Base-by-base conservation (phyloP, 2,329 filamentous ascomycete genomes). In the Pseudogymnoascus sp. region DNA sequence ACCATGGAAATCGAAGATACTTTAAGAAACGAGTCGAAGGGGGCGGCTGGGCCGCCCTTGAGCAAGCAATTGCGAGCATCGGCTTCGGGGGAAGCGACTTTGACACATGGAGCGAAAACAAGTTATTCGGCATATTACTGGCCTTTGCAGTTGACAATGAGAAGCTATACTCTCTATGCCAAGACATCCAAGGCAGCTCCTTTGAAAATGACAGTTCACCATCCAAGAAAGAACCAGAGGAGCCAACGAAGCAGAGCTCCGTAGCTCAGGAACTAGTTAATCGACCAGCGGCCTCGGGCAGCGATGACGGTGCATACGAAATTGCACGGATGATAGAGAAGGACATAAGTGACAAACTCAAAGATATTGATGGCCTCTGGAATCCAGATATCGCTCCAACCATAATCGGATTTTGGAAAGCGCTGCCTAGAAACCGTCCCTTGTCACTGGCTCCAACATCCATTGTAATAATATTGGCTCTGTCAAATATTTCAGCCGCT, bases 1-100 rank as follows among this genome's bases (percentile, higher is more conserved):
- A 97, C 74, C 82, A 88, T 55, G 93, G 93, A 18, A 99, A 97
- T 75, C 84, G 88, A 70, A 85, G 90, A 68, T 97, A 93, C 77
- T 97, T 97, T 73, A 84, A 86, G 63, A 87, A 86, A 67, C 82
- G 86, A 67, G 85, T 96, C 31, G 84, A 90, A 63, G 87, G 85
- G 21, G 89, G 88, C 63, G 92, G 93, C 3, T 96, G 91, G 88
- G 81, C 86, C 66, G 84, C 86, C 6, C 74, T 97, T 62, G 88
- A 95, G 70, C 84, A 90, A 71, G 84, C 84, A 5, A 82, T 93
- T 76, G 84, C 83, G 65, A 86, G 85, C 73, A 86, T 87, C 73
- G 84, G 88, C 35, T 76, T 86, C 61, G 81, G 88, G 61, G 83
- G 83, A 66, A 81, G 81, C 63, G 86, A 90, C 66, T 81, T 86